Evolutionary conservation across 306 rosid species (phyloP).

Genomic region (Geum urbanum): DNA sequence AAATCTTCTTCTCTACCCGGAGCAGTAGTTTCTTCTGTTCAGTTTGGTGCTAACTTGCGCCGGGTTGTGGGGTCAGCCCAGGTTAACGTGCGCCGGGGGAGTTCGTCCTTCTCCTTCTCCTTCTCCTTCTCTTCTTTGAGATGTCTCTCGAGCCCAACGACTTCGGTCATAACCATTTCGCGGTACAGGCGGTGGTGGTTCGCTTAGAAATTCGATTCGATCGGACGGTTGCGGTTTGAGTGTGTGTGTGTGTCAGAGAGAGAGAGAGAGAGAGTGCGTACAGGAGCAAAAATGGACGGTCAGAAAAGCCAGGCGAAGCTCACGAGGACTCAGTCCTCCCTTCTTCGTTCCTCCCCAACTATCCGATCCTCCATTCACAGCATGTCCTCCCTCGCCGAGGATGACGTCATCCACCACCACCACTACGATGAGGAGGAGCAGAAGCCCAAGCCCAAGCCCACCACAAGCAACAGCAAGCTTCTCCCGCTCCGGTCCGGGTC

Average conservation of each 20-base stretch:
- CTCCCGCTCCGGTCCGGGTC: constrained; percentile 26
- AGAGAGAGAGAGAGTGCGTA: neutral
- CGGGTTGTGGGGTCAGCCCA: neutral
- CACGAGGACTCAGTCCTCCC: constrained; percentile 79
- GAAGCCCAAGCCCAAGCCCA: constrained; percentile 18
- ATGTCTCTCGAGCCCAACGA: constrained; percentile 37
- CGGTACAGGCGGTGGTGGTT: constrained; percentile 37
- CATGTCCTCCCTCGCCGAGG: constrained; percentile 56
- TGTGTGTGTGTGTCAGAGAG: no score
- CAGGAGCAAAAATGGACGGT: constrained; percentile 46
- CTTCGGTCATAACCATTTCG: constrained; percentile 37
- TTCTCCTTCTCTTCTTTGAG: neutral
- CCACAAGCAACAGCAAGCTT: neutral
- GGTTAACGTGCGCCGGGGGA: neutral
- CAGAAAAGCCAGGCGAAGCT: constrained; percentile 72
- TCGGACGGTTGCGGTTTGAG: constrained; percentile 34
- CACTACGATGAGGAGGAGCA: constrained; percentile 41
- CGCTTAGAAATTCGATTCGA: constrained; percentile 7
- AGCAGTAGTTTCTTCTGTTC: neutral
- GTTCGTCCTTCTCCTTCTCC: no score
- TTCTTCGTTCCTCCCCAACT: constrained; percentile 82
- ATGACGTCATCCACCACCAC: constrained; percentile 30
- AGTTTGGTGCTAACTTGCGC: constrained; percentile 15
- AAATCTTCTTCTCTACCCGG: neutral
- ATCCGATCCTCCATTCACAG: constrained; percentile 84